A percentile compares a stretch with the other conserved stretches of the same genome.
These are phyloP conservation scores for Lodderomyces jiufengensis DNA, from an alignment of 1,139 yeast species.

Conservation along the genomic window DNA sequence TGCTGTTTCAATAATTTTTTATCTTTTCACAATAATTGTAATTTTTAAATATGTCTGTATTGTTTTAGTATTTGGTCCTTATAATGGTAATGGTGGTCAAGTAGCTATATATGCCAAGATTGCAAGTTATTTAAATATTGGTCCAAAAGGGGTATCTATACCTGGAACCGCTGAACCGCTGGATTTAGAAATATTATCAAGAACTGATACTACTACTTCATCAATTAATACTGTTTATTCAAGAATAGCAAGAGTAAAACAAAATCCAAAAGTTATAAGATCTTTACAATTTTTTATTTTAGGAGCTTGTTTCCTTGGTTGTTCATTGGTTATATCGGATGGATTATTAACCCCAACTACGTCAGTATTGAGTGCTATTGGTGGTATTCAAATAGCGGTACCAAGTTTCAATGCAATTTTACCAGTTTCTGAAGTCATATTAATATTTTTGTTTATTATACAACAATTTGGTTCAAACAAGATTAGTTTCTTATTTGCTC, in stretches of 20 bases:
- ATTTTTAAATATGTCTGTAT: constrained; percentile 48
- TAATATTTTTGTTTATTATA: constrained; percentile 39
- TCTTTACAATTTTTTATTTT: constrained; percentile 31
- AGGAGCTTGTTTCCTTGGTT: constrained; percentile 49
- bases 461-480: constrained; percentile 48
- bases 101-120: constrained; percentile 58
- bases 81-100: constrained; percentile 61
- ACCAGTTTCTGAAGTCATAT: constrained; percentile 47
- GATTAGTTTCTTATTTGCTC: constrained; percentile 47
- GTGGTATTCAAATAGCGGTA: constrained; percentile 46
- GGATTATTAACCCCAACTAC: constrained; percentile 63
- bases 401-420: constrained; percentile 37
- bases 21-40: constrained; percentile 51
- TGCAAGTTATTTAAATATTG: constrained; percentile 45
- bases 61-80: constrained; percentile 49
- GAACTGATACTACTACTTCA: constrained; percentile 36
- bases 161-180: constrained; percentile 33
- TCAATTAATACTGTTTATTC: constrained; percentile 19
- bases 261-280: constrained; percentile 23
- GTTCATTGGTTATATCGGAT: constrained; percentile 54
- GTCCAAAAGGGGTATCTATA: constrained; percentile 44
- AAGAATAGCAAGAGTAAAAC: constrained; percentile 16
- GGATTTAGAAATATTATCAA: constrained; percentile 35
- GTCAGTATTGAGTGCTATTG: constrained; percentile 52
- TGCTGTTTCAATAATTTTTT: constrained; percentile 51